Percentiles rank a stretch among this genome's conserved stretches.
phyloP scores from a whole-genome alignment of 345 rosid genomes.

The Camelina hispida region DNA sequence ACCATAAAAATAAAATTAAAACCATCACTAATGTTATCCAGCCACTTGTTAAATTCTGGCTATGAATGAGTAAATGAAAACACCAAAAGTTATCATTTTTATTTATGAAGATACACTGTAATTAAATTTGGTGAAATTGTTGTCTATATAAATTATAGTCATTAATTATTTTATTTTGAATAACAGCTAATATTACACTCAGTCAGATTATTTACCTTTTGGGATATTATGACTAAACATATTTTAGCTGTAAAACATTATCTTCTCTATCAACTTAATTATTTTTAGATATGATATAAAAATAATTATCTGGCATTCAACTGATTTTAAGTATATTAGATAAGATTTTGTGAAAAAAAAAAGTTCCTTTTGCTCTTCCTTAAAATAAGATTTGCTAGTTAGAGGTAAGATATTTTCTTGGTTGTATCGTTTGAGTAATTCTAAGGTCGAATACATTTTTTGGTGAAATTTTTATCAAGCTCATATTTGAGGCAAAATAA shows the following conservation, averaged over 20 bases:
- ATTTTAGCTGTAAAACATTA: neutral
- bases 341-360: too few relatives aligned
- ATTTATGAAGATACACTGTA: slow-evolving; percentile 9
- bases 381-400: too few relatives aligned
- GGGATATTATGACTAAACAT: neutral
- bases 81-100: neutral
- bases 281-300: neutral
- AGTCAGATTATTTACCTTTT: neutral
- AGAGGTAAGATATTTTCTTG: too few relatives aligned
- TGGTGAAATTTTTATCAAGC: too few relatives aligned
- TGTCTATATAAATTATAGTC: neutral
- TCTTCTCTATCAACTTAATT: neutral
- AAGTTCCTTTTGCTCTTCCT: too few relatives aligned
- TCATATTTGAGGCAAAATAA: too few relatives aligned
- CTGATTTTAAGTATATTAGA: neutral
- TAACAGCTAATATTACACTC: slow-evolving; percentile 23
- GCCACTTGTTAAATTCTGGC: neutral
- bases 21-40: too few relatives aligned
- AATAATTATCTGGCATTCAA: neutral
- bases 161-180: neutral
- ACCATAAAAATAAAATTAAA: neutral
- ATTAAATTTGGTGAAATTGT: neutral
- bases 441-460: too few relatives aligned
- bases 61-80: neutral
- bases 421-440: too few relatives aligned